phyloP scores from a whole-genome alignment of 1,139 yeast species.

The Lodderomyces jiufengensis region DNA sequence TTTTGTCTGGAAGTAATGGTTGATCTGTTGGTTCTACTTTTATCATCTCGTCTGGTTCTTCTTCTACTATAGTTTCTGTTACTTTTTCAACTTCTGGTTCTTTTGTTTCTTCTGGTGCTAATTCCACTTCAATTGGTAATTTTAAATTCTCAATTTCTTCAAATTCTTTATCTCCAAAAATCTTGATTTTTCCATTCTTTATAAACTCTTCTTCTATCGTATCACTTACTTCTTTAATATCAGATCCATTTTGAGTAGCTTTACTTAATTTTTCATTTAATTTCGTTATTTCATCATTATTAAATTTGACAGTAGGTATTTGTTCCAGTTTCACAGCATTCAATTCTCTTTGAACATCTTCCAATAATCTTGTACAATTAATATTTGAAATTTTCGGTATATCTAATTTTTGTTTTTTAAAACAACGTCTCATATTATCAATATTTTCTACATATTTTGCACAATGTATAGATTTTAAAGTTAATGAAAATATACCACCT shows the following conservation, averaged over 20 bases:
- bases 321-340: slow-evolving; percentile 1
- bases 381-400: slow-evolving; percentile 22
- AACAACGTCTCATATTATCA: slow-evolving; percentile 26
- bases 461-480: slow-evolving; percentile 41
- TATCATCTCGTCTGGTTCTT: slow-evolving; percentile 6
- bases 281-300: slow-evolving; percentile 1
- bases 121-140: slow-evolving; percentile 17
- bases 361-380: slow-evolving; percentile 16
- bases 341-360: slow-evolving; percentile 13
- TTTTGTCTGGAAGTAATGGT: no score
- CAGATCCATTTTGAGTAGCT: neutral
- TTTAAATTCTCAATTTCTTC: slow-evolving; percentile 16
- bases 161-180: slow-evolving; percentile 7
- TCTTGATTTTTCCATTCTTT: neutral
- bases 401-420: slow-evolving; percentile 12
- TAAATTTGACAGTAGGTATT: neutral
- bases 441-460: slow-evolving; percentile 36
- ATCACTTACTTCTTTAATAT: neutral
- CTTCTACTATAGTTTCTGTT: slow-evolving; percentile 7
- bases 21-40: slow-evolving; percentile 4
- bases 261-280: neutral
- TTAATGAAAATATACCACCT: slow-evolving; percentile 43
- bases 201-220: neutral
- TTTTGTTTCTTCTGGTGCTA: no score
- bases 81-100: neutral